Evolutionary conservation across 495 filamentous ascomycete species (phyloP).

Genomic region (Aspergillus hancockii): DNA sequence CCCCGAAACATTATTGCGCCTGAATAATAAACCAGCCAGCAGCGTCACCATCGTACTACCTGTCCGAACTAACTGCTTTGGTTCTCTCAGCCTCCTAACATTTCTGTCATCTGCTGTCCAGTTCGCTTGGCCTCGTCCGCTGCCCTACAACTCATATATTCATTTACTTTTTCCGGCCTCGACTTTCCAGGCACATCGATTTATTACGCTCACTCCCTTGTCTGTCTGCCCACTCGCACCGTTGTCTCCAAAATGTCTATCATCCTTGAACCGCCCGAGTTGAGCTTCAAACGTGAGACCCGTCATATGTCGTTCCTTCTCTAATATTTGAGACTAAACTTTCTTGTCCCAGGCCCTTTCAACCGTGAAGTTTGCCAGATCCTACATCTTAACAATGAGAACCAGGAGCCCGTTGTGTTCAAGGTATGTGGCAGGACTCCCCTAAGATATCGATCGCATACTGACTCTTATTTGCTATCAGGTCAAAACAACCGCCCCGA

Average conservation of each 20-base stretch:
- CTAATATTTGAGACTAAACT: background rate
- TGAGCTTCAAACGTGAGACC: conserved; percentile 84
- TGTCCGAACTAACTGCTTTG: background rate
- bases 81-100: background rate
- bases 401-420: conserved; percentile 82
- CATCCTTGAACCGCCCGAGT: conserved; percentile 86
- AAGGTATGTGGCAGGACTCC: conserved; percentile 62
- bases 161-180: background rate
- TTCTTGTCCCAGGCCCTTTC: conserved; percentile 72
- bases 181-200: background rate
- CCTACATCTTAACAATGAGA: conserved; percentile 77
- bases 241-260: conserved; percentile 73
- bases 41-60: conserved; percentile 9
- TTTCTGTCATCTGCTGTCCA: background rate
- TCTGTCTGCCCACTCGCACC: conserved; percentile 3
- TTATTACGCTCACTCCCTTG: background rate
- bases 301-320: background rate
- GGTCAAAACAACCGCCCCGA: conserved; percentile 99
- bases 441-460: conserved; percentile 11
- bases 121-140: background rate
- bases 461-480: conserved; percentile 38
- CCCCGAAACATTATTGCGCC: conserved; percentile 20
- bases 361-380: conserved; percentile 85
- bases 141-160: background rate
- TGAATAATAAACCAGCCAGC: conserved; percentile 13